Evolutionary conservation across 192 early-diverging fungal genomes (phyloP).

Genomic region (Coemansia sp.): DNA sequence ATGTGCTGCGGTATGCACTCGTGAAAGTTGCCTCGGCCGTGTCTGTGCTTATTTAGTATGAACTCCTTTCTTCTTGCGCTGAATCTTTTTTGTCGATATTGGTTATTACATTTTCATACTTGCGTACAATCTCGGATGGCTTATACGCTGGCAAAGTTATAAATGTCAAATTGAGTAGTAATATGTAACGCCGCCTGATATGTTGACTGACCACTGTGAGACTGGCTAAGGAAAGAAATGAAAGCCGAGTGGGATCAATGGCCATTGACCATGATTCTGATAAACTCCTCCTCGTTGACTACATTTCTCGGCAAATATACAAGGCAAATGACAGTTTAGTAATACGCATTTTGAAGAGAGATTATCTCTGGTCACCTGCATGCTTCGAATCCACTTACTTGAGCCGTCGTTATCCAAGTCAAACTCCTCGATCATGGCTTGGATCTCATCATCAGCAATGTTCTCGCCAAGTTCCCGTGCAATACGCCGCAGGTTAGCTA

Average conservation of each 20-base stretch:
- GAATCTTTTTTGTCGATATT: neutral
- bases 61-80: neutral
- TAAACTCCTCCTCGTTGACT: conserved; percentile 85
- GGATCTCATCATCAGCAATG: conserved; percentile 78
- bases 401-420: conserved; percentile 82
- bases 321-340: neutral
- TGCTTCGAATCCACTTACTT: conserved; percentile 57
- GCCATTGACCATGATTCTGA: conserved; percentile 75
- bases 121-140: neutral
- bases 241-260: neutral
- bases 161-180: neutral
- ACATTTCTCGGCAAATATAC: conserved; percentile 6
- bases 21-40: conserved; percentile 4
- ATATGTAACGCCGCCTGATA: neutral
- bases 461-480: conserved; percentile 82
- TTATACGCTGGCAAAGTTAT: neutral
- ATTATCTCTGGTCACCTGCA: neutral
- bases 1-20: conserved; percentile 19
- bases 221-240: neutral
- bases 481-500: conserved; percentile 67
- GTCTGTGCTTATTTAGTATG: neutral
- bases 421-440: conserved; percentile 91
- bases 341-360: neutral
- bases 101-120: neutral
- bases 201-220: neutral